These are phyloP conservation scores for Chiua sp. DNA, from an alignment of 1,284 basidiomycete genomes.

Conservation along the genomic window DNA sequence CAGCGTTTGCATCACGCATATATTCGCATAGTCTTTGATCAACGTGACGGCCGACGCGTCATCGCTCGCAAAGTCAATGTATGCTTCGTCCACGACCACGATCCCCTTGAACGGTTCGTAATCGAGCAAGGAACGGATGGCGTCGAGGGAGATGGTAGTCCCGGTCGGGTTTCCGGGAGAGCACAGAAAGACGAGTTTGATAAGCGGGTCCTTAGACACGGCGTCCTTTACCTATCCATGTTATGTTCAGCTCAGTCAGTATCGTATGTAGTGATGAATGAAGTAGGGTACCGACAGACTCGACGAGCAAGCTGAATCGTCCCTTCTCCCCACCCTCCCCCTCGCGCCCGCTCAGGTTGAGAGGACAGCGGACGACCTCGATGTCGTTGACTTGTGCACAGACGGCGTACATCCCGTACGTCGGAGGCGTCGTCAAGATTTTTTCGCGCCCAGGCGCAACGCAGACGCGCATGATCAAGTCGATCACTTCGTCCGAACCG, in stretches of 20 bases:
- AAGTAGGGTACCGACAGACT: constrained; percentile 58
- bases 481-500: constrained; percentile 97
- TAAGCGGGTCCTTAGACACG: constrained; percentile 68
- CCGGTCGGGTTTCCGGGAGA: constrained; percentile 99
- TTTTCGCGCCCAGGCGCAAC: constrained; percentile 85
- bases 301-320: constrained; percentile 80
- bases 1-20: constrained; percentile 94
- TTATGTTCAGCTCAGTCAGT: constrained; percentile 37
- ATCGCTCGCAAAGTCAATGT: constrained; percentile 88
- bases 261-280: background rate
- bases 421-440: constrained; percentile 90
- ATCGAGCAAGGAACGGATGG: constrained; percentile 78
- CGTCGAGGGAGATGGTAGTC: constrained; percentile 79
- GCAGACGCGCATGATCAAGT: constrained; percentile 91
- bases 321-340: constrained; percentile 78
- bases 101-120: constrained; percentile 89
- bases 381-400: constrained; percentile 97
- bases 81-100: constrained; percentile 96
- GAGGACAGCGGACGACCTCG: constrained; percentile 79
- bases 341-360: constrained; percentile 62
- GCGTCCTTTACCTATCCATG: constrained; percentile 69
- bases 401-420: constrained; percentile 98
- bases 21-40: constrained; percentile 84
- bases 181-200: constrained; percentile 95
- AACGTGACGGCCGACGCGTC: constrained; percentile 73